A percentile compares a stretch with the other conserved stretches of the same genome.
Conservation (phyloP, 139 green algal genomes). For the Closterium sp. region DNA sequence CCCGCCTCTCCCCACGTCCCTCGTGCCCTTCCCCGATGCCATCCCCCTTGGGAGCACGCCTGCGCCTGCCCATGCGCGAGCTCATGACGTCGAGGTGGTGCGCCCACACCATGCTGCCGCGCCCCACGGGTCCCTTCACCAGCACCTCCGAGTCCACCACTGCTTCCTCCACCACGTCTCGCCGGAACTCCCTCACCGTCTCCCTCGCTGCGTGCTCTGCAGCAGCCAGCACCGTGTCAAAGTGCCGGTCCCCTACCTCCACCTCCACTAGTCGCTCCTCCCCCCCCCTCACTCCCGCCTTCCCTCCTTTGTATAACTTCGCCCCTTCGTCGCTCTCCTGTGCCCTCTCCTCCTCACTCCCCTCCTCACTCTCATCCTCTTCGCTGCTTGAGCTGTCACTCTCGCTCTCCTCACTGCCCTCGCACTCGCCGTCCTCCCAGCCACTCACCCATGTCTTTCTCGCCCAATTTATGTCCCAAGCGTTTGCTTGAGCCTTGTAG, state of each 20-base stretch:
- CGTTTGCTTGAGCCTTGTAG: neutral
- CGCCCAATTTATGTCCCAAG: neutral
- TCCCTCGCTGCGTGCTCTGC: neutral
- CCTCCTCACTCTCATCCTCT: neutral
- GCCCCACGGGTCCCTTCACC: neutral
- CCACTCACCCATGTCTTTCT: neutral
- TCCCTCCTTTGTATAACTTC: neutral
- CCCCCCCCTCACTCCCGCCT: neutral
- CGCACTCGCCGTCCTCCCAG: neutral
- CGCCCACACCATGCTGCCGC: neutral
- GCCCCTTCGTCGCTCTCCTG: neutral
- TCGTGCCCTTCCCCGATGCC: too few species aligned
- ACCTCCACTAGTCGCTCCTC: neutral
- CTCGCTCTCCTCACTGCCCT: neutral
- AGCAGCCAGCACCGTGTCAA: neutral
- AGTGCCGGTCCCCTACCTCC: neutral
- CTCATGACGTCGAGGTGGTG: neutral
- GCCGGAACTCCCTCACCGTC: neutral
- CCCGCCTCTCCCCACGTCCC: neutral
- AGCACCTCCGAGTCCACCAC: neutral
- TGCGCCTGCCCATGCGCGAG: neutral
- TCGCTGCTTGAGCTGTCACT: neutral
- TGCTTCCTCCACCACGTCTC: neutral
- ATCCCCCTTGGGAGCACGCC: too few species aligned
- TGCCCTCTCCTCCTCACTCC: neutral